Evolutionary conservation across 2,329 filamentous ascomycete species (phyloP), one percentile per base, ranked within the genome.

Genomic region (Iodosphaeria phyllophila): DNA sequence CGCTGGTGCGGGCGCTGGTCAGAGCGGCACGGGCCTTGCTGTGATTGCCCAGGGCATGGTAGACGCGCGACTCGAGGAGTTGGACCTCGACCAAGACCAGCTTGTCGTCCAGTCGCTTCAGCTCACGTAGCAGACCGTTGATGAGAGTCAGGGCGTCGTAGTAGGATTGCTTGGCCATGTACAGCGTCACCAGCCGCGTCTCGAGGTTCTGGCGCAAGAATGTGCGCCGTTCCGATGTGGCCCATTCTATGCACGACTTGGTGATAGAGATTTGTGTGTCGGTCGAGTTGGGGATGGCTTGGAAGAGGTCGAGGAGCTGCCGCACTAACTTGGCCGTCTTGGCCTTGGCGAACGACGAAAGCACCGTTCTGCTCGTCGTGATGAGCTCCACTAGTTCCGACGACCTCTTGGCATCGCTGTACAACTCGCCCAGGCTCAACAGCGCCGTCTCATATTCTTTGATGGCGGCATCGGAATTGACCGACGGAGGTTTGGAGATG

Each of bases 181-280:
- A 82, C 32, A 98, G 74, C 26, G 71, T 65, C 27, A 98, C 89
- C 29, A 98, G 74, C 34, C 89, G 78, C 29, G 86, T 92, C 62
- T 98, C 83, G 46, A 98, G 80, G 52, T 92, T 92, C 60, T 98
- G 89, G 38, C 89, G 83, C 40, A 98, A 70, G 64, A 98, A 98
- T 31, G 82, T 80, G 46, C 89, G 77, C 41, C 84, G 78, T 59
- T 95, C 83, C 26, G 80, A 78, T 27, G 86, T 80, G 24, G 89
- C 89, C 89, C 89, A 98, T 58, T 95, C 86, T 71, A 98, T 98
- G 60, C 83, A 95, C 55, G 89, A 92, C 56, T 92, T 92, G 44
- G 89, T 98, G 42, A 93, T 82, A 49, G 74, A 60, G 50, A 92
- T 83, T 58, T 98, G 89, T 47, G 75, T 79, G 49, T 98, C 89